Evolutionary conservation across 2,329 filamentous ascomycete genomes (phyloP).

Genomic region (Cercospora berteroae): DNA sequence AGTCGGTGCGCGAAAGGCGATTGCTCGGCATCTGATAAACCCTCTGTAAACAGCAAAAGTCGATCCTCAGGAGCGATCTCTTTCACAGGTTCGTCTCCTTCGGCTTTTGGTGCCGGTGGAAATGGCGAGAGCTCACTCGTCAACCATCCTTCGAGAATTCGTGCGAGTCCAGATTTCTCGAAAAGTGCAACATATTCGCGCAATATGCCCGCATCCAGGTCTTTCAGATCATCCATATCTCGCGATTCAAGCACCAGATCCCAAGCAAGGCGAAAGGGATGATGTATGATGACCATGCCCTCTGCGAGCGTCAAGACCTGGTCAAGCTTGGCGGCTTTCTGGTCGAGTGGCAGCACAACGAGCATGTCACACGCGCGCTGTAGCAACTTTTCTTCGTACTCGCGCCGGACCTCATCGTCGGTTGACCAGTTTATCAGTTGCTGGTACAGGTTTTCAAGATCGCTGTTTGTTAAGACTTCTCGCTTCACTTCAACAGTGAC

Average conservation of each 20-base stretch:
- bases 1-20: constrained; percentile 82
- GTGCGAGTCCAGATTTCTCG: constrained; percentile 76
- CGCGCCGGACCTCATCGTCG: constrained; percentile 79
- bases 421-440: constrained; percentile 85
- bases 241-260: constrained; percentile 86
- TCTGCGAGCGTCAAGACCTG: constrained; percentile 74
- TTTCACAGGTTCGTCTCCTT: constrained; percentile 53
- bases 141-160: constrained; percentile 78
- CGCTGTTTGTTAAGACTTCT: constrained; percentile 74
- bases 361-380: constrained; percentile 77
- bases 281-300: constrained; percentile 95
- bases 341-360: constrained; percentile 62
- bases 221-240: constrained; percentile 69
- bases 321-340: constrained; percentile 68
- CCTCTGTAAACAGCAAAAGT: constrained; percentile 71
- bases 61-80: constrained; percentile 71
- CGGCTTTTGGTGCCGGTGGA: constrained; percentile 58
- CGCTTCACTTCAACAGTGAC: constrained; percentile 84
- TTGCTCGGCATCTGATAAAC: constrained; percentile 50
- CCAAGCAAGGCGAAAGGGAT: constrained; percentile 88
- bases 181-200: constrained; percentile 81
- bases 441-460: constrained; percentile 76
- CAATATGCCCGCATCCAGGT: constrained; percentile 75
- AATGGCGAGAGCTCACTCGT: constrained; percentile 83
- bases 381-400: constrained; percentile 87